These are phyloP conservation scores for Crepidotus variabilis DNA, from an alignment of 768 basidiomycete genomes.

Conservation along the genomic window DNA sequence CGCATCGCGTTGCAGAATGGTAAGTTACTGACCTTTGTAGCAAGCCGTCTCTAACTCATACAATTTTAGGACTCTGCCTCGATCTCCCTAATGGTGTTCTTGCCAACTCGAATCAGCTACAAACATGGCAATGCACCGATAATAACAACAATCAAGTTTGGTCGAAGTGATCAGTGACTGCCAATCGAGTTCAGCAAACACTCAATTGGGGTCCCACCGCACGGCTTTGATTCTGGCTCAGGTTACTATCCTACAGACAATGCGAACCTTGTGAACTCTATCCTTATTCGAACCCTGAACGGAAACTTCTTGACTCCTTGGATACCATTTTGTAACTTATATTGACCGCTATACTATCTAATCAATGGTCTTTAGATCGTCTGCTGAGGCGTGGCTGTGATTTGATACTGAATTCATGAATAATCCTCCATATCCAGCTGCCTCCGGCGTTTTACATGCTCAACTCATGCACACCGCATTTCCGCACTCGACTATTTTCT, in stretches of 20 bases:
- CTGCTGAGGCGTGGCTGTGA: not conserved
- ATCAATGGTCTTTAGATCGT: not conserved
- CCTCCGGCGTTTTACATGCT: not conserved
- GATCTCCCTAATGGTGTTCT: slow-evolving; percentile 26
- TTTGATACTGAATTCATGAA: not conserved
- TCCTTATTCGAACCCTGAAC: no score
- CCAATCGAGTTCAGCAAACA: no score
- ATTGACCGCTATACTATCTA: no score
- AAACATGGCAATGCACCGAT: slow-evolving; percentile 29
- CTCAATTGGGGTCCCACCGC: no score
- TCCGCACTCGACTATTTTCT: not conserved
- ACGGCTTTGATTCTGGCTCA: no score
- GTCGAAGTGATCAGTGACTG: slow-evolving; percentile 8
- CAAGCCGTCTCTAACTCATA: not conserved
- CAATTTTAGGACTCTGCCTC: slow-evolving; percentile 20
- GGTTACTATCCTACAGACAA: no score
- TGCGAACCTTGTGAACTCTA: no score
- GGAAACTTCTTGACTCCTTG: no score
- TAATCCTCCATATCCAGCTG: not conserved
- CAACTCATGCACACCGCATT: not conserved
- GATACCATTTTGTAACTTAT: no score
- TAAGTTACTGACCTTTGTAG: slow-evolving; percentile 1
- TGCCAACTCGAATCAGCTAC: slow-evolving; percentile 24
- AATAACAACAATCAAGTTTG: slow-evolving; percentile 27
- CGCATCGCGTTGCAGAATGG: slow-evolving; percentile 23